Evolutionary conservation across 805 yeast species (phyloP), one percentile per base, ranked within the genome.

Genomic region (Naumovozyma baii): DNA sequence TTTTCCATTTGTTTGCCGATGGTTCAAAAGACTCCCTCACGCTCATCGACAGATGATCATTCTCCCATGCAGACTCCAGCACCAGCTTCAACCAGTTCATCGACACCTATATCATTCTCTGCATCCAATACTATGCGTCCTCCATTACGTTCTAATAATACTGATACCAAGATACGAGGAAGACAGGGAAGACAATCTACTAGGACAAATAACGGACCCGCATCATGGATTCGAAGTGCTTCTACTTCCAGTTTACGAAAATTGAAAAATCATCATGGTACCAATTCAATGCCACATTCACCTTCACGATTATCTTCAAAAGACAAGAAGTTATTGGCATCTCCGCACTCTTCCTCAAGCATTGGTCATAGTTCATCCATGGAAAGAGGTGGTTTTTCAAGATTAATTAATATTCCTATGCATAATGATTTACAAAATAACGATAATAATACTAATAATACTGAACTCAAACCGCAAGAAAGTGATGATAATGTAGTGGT

Each of bases 181-280:
- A 22, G 26, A 22, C 26, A 22, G 10, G 42, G 42, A 3, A 32
- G 31, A 29, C 31, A 29, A 29, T 29, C 31, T 29, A 29, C 9
- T 8, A 29, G 13, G 15, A 13, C 14, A 29, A 12, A 5, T 16
- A 14, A 5, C 7, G 26, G 14, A 4, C 36, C 26, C 10, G 36
- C 18, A 18, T 36, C 48, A 4, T 45, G 48, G 48, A 33, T 50
- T 17, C 43, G 57, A 25, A 52, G 56, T 45, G 57, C 54, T 2
- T 50, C 55, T 2, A 46, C 57, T 1, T 48, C 55, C 4, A 50
- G 48, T 29, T n/a, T 51, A 3, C 29, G 46, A 4, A 32, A 22
- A 13, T 14, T 39, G 18, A 39, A 38, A 18, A 35, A 40, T 29
- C 8, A 9, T 29, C 14, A 8, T 29, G 13, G 7, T 29, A 29